Percentiles rank a stretch among this genome's conserved stretches.
Evolutionary conservation across 768 basidiomycete species (phyloP).

Genomic region (Aureoboletus auriporus): DNA sequence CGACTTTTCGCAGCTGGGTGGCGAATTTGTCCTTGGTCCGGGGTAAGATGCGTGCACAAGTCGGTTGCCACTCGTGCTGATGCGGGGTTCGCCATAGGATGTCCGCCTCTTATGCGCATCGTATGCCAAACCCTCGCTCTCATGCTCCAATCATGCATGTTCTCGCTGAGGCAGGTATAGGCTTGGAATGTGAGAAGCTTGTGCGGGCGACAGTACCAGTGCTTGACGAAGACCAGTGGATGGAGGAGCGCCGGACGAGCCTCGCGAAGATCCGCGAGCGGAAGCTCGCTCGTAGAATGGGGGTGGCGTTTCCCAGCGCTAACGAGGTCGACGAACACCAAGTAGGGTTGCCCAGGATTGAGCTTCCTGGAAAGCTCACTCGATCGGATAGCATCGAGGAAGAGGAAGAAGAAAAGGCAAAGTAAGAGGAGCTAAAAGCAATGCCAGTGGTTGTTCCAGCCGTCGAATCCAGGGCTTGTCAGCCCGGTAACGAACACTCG

Average conservation of each 20-base stretch:
- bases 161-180: constrained; percentile 56
- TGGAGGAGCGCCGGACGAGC: constrained; percentile 32
- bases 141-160: constrained; percentile 74
- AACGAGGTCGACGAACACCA: constrained; percentile 10
- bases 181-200: constrained; percentile 22
- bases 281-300: constrained; percentile 30
- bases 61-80: background rate
- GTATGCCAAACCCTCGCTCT: constrained; percentile 73
- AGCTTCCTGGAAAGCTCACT: constrained; percentile 20
- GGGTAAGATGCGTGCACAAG: constrained; percentile 41
- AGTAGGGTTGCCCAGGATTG: constrained; percentile 17
- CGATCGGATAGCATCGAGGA: constrained; percentile 33
- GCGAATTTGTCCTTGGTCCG: constrained; percentile 78
- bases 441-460: background rate
- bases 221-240: constrained; percentile 32
- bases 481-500: constrained; percentile 4
- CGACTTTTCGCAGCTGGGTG: constrained; percentile 76
- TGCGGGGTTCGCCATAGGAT: constrained; percentile 37
- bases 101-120: constrained; percentile 71
- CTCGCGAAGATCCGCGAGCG: constrained; percentile 30
- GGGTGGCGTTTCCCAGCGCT: constrained; percentile 19
- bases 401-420: constrained; percentile 25
- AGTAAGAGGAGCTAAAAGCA: constrained; percentile 6
- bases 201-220: constrained; percentile 3
- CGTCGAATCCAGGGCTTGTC: background rate